Evolutionary conservation across 805 yeast genomes (phyloP).

Genomic region (Starmerella etchellsii): DNA sequence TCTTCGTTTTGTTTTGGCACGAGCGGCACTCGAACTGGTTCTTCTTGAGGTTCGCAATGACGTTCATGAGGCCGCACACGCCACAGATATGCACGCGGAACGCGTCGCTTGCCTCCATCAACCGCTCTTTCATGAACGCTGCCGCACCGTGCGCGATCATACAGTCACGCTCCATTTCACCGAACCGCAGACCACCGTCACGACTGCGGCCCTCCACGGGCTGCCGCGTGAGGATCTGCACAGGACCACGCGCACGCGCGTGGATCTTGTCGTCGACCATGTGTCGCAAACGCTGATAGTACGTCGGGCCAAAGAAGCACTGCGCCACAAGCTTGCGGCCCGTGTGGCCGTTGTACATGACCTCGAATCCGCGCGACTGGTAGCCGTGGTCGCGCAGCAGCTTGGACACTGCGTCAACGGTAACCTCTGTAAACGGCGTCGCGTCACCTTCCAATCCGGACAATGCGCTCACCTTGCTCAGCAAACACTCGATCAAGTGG

Average conservation of each 20-base stretch:
- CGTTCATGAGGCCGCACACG: conserved; percentile 95
- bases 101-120: conserved; percentile 98
- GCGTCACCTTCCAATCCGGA: conserved; percentile 99
- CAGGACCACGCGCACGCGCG: conserved; percentile 98
- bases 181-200: conserved; percentile 98
- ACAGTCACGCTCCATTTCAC: conserved; percentile 99
- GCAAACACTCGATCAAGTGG: conserved; percentile 93
- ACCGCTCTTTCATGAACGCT: conserved; percentile 89
- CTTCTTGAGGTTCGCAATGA: conserved; percentile 92
- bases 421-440: conserved; percentile 95
- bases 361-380: conserved; percentile 97
- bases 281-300: conserved; percentile 95
- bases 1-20: conserved; percentile 95
- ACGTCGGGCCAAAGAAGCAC: conserved; percentile 98
- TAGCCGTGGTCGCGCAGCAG: conserved; percentile 89
- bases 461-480: conserved; percentile 86
- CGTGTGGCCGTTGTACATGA: conserved; percentile 97
- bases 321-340: conserved; percentile 97
- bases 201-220: conserved; percentile 99
- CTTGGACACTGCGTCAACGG: conserved; percentile 92
- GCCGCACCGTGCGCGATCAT: conserved; percentile 99
- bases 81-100: conserved; percentile 98
- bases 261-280: conserved; percentile 99
- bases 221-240: conserved; percentile 92
- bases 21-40: conserved; percentile 97